A percentile compares a stretch with the other conserved stretches of the same genome.
Conservation (phyloP, 148 eudicot species). For the Drosera capensis region DNA sequence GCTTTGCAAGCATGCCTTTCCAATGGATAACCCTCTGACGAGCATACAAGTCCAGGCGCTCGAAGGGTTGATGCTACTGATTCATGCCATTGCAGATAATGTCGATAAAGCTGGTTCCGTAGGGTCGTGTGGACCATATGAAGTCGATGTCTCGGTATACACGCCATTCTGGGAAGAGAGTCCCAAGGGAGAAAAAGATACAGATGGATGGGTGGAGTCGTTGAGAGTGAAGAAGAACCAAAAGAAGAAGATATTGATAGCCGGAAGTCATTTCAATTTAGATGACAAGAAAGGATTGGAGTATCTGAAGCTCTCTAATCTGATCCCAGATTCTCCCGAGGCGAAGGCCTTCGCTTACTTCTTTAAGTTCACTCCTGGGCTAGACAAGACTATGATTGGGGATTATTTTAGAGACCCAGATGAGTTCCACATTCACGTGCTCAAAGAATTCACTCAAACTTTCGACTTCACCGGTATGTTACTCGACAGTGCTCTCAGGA, state of each 20-base stretch:
- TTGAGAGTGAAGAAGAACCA: slow-evolving; percentile 56
- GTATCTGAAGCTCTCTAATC: slow-evolving; percentile 40
- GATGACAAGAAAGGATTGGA: slow-evolving; percentile 84
- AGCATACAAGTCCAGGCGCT: slow-evolving; percentile 84
- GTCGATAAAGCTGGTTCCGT: slow-evolving; percentile 35
- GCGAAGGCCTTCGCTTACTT: slow-evolving; percentile 64
- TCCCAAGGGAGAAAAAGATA: slow-evolving; percentile 13
- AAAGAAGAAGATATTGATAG: slow-evolving; percentile 51
- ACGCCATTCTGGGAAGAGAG: slow-evolving; percentile 84
- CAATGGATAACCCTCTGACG: slow-evolving; percentile 33
- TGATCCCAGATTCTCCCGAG: slow-evolving; percentile 64
- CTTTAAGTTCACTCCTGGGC: slow-evolving; percentile 57
- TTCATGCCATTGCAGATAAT: slow-evolving; percentile 69
- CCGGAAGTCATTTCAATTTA: slow-evolving; percentile 70
- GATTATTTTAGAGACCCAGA: slow-evolving; percentile 87
- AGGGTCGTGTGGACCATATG: slow-evolving; percentile 40
- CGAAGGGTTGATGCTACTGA: slow-evolving; percentile 54
- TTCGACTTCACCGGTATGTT: slow-evolving; percentile 66
- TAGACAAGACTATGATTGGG: slow-evolving; percentile 68
- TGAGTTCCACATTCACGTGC: slow-evolving; percentile 60
- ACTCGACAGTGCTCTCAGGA: slow-evolving; percentile 68
- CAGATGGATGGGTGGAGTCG: slow-evolving; percentile 39
- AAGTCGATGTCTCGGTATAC: slow-evolving; percentile 40
- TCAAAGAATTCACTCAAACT: slow-evolving; percentile 55
- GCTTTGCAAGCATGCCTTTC: slow-evolving; percentile 75